A percentile compares a stretch with the other conserved stretches of the same genome.
phyloP scores from a whole-genome alignment of 495 filamentous ascomycete genomes.

The Trichoderma asperelloides region DNA sequence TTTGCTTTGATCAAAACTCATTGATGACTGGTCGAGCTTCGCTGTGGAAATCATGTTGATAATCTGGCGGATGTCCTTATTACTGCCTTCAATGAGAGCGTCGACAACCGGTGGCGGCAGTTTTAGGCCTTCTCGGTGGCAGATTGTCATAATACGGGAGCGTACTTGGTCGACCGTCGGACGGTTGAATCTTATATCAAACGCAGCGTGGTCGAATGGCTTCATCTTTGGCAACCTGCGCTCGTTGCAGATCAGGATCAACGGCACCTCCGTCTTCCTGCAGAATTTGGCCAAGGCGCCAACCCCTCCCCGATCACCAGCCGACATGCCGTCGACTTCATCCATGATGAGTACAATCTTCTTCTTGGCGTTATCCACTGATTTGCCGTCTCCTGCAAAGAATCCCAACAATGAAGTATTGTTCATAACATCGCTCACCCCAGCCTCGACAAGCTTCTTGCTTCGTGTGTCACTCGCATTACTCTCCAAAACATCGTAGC shows the following conservation, averaged over 20 bases:
- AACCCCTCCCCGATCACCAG: constrained; percentile 91
- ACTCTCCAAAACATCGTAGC: constrained; percentile 87
- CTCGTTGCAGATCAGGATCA: constrained; percentile 98
- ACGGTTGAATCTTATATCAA: constrained; percentile 77
- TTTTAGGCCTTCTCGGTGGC: constrained; percentile 81
- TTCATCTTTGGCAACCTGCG: constrained; percentile 92
- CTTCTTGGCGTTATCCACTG: constrained; percentile 72
- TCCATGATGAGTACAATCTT: constrained; percentile 97
- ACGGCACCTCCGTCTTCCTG: constrained; percentile 87
- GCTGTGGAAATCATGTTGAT: constrained; percentile 98
- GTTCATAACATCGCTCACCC: constrained; percentile 78
- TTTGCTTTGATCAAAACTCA: constrained; percentile 77
- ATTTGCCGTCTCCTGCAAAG: constrained; percentile 77
- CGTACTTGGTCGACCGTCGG: constrained; percentile 84
- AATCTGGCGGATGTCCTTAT: constrained; percentile 92
- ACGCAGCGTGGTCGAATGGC: constrained; percentile 80
- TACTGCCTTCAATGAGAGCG: constrained; percentile 85
- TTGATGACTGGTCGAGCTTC: constrained; percentile 69
- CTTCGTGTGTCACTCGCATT: constrained; percentile 97
- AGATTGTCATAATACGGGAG: constrained; percentile 86
- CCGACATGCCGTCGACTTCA: constrained; percentile 98
- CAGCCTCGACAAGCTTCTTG: constrained; percentile 89
- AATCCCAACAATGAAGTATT: constrained; percentile 89
- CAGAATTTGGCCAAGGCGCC: constrained; percentile 88
- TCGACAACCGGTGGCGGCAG: constrained; percentile 83